Evolutionary conservation across 306 rosid species (phyloP), one percentile per base, ranked within the genome.

Genomic region (Prunus davidiana): DNA sequence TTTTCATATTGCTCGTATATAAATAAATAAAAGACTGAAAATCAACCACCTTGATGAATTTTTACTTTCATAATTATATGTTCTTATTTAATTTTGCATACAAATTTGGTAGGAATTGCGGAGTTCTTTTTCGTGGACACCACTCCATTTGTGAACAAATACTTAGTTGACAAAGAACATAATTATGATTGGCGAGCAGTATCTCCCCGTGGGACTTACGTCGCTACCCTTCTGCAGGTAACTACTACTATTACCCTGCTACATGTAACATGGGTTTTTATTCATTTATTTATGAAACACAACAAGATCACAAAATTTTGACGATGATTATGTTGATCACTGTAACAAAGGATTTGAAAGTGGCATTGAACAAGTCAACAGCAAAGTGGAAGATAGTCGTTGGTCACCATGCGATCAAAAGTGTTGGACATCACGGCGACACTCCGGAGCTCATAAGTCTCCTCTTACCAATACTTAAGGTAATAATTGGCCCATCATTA

Each of bases 341-440:
- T 70, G 63, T 3, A 28, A 63, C 12, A 30, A 30, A 87, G 91
- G 91, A 84, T 20, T 71, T 87, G 64, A 84, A 87, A 34, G 38
- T 20, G 10, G 81, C 85, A 15, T 30, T 80, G 25, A 82, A 61
- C 72, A 70, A 83, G 11, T 92, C 97, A 13, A 89, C 64, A 12
- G 97, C 97, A 57, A 87, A 82, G 74, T 92, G 98, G 98, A 94
- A 90, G 80, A 71, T 94, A 8, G 97, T 90, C 80, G 87, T 92
- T 41, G 97, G 95, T 78, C 97, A 94, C 74, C 98, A 92, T 69
- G 82, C 97, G 19, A 82, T 94, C 28, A 82, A 75, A 77, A 94
- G 83, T 64, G 95, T 90, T 1, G 95, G 92, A 18, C 76, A 78
- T 16, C 97, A 91, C 78, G 98, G 97, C 30, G 83, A 84, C 32